A percentile compares a stretch with the other conserved stretches of the same genome.
These are phyloP conservation scores for Camptophora hylomeconis DNA, from an alignment of 2,329 filamentous ascomycete species.

Conservation along the genomic window DNA sequence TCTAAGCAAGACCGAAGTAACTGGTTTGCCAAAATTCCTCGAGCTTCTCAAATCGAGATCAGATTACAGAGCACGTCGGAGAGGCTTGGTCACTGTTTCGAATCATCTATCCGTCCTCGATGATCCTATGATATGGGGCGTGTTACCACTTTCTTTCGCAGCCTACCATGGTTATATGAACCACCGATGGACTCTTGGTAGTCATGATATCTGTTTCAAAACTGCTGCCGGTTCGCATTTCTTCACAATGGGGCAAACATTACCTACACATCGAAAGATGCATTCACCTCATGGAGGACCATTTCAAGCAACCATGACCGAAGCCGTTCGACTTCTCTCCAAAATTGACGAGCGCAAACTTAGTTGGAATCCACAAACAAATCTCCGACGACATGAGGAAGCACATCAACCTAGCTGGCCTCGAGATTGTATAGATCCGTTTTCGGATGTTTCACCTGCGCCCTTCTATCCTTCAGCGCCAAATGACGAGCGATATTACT, in stretches of 20 bases:
- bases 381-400: conserved; percentile 17
- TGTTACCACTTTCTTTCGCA: conserved; percentile 61
- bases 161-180: conserved; percentile 53
- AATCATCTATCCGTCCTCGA: conserved; percentile 88
- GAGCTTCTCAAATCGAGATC: conserved; percentile 60
- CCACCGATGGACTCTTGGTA: conserved; percentile 77
- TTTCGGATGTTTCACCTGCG: conserved; percentile 30
- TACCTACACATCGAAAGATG: conserved; percentile 71
- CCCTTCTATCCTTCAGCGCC: conserved; percentile 36
- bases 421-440: conserved; percentile 36
- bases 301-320: conserved; percentile 77
- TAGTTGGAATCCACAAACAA: conserved; percentile 27
- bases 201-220: conserved; percentile 90
- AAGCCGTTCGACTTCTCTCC: conserved; percentile 75
- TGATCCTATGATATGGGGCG: conserved; percentile 88
- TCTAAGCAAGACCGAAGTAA: conserved; percentile 61
- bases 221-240: conserved; percentile 59
- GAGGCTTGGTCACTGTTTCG: conserved; percentile 81
- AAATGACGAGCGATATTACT: conserved; percentile 51
- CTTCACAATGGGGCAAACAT: conserved; percentile 78
- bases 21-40: conserved; percentile 64
- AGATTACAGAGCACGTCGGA: conserved; percentile 51
- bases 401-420: conserved; percentile 22
- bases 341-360: conserved; percentile 23
- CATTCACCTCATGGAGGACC: conserved; percentile 72